Evolutionary conservation across 2,329 filamentous ascomycete genomes (phyloP).

Genomic region (Fusarium sp.): DNA sequence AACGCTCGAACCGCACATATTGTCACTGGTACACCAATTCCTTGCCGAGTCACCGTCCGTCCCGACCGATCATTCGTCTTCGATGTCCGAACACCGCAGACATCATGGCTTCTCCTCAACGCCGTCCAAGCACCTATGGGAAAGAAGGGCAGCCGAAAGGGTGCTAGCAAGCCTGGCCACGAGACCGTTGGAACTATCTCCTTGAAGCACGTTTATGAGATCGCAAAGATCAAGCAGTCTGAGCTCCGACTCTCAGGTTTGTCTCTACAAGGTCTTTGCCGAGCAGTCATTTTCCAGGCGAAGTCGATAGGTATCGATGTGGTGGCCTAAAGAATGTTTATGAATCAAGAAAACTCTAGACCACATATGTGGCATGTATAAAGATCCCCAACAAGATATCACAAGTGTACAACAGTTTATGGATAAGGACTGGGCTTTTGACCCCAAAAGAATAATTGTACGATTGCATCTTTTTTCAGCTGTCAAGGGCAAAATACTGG

Average conservation of each 20-base stretch:
- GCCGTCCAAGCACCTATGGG: conserved; percentile 77
- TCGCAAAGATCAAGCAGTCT: conserved; percentile 93
- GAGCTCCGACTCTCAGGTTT: conserved; percentile 80
- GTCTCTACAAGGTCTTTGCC: conserved; percentile 77
- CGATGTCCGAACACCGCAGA: conserved; percentile 93
- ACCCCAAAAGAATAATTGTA: conserved; percentile 25
- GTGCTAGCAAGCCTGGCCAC: conserved; percentile 78
- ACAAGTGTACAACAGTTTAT: conserved; percentile 46
- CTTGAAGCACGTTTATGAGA: conserved; percentile 97
- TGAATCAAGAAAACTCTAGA: conserved; percentile 8
- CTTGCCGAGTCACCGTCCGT: conserved; percentile 89
- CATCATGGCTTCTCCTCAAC: conserved; percentile 87
- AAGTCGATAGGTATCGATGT: conserved; percentile 81
- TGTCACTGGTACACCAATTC: conserved; percentile 83
- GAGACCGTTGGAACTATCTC: conserved; percentile 87
- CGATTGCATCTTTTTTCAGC: conserved; percentile 23
- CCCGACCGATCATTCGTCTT: conserved; percentile 94
- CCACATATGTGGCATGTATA: conserved; percentile 34
- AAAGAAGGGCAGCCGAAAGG: conserved; percentile 83
- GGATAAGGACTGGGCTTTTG: conserved; percentile 18
- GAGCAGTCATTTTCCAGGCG: conserved; percentile 78
- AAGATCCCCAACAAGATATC: conserved; percentile 29
- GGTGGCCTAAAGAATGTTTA: conserved; percentile 62
- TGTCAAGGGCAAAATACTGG: not conserved
- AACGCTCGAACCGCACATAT: conserved; percentile 94